Conservation (phyloP, 495 filamentous ascomycete genomes). For the Physcia stellaris region DNA sequence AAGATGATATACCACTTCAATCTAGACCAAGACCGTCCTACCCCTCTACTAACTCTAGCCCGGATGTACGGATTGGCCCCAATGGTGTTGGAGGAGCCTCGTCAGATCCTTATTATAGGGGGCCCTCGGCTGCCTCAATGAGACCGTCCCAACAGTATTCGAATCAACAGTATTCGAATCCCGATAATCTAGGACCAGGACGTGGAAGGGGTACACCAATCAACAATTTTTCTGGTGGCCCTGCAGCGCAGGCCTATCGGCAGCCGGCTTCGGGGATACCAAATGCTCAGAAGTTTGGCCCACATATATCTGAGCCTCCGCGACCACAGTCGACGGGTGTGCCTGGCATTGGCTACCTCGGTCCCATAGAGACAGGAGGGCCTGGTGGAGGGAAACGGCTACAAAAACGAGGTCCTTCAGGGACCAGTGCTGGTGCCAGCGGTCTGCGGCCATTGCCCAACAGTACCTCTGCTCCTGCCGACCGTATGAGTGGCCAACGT, state of each 20-base stretch:
- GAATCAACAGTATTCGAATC: no score
- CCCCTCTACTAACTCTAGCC: conserved; percentile 26
- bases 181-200: conserved; percentile 12
- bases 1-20: conserved; percentile 20
- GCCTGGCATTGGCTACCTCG: conserved; percentile 1
- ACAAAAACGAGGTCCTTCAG: neutral
- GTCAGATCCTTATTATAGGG: no score
- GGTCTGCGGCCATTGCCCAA: no score
- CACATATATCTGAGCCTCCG: conserved; percentile 3
- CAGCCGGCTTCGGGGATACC: conserved; percentile 23
- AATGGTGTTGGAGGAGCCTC: no score
- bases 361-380: conserved; percentile 7
- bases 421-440: no score
- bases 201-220: conserved; percentile 10
- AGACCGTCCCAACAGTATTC: conserved; percentile 8
- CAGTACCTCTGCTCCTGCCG: no score
- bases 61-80: conserved; percentile 52
- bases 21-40: conserved; percentile 8
- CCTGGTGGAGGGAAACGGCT: neutral
- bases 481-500: conserved; percentile 2
- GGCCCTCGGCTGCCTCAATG: conserved; percentile 3
- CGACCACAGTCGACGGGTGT: conserved; percentile 3
- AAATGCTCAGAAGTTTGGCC: conserved; percentile 4
- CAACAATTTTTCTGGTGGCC: conserved; percentile 22
- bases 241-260: conserved; percentile 28